A percentile compares a stretch with the other conserved stretches of the same genome.
These are phyloP conservation scores for Trifolium fragiferum DNA, from an alignment of 306 rosid species.

Conservation along the genomic window DNA sequence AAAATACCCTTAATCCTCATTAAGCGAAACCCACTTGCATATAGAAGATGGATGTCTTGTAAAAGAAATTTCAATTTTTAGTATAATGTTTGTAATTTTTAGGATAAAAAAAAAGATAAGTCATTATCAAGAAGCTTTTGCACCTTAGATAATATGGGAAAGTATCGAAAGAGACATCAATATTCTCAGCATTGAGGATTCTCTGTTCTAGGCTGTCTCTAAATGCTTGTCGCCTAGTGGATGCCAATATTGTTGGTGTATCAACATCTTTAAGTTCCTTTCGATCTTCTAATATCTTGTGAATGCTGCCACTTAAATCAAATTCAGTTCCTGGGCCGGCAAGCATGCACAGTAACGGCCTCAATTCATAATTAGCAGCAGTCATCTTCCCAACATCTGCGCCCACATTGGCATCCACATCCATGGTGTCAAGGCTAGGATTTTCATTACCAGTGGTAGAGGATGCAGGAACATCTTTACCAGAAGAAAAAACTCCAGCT, in stretches of 20 bases:
- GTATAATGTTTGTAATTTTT: not conserved
- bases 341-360: slow-evolving; percentile 69
- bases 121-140: slow-evolving; percentile 9
- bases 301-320: slow-evolving; percentile 61
- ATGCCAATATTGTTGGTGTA: slow-evolving; percentile 56
- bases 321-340: slow-evolving; percentile 62
- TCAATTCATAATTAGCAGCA: slow-evolving; percentile 52
- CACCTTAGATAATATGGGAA: slow-evolving; percentile 94
- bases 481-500: slow-evolving; percentile 54
- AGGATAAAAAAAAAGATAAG: slow-evolving; percentile 10
- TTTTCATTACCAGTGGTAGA: slow-evolving; percentile 58
- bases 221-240: slow-evolving; percentile 72
- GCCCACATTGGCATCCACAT: slow-evolving; percentile 58
- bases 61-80: not conserved
- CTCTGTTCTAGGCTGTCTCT: slow-evolving; percentile 72
- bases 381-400: slow-evolving; percentile 56
- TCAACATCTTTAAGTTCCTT: slow-evolving; percentile 67
- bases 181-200: slow-evolving; percentile 67
- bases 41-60: not conserved
- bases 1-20: not conserved
- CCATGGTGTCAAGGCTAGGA: slow-evolving; percentile 57
- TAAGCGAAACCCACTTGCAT: not conserved
- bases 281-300: slow-evolving; percentile 66
- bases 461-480: slow-evolving; percentile 59
- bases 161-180: slow-evolving; percentile 73